These are phyloP conservation scores for Heterotrichella gracilis DNA, from an alignment of 352 stramenopile genomes.

Conservation along the genomic window DNA sequence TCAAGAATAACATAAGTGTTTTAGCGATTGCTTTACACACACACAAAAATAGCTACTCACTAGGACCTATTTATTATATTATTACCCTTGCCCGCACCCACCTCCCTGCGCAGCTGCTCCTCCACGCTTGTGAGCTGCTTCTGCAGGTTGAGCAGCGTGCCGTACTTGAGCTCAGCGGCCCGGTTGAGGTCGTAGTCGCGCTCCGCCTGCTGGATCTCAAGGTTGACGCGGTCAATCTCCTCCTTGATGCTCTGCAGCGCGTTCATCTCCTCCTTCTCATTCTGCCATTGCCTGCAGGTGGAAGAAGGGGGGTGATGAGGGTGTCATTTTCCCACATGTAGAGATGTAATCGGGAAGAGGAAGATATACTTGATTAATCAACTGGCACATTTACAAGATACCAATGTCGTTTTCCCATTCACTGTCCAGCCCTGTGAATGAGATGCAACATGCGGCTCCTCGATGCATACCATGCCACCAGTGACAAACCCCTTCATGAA, in stretches of 20 bases:
- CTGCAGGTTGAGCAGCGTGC: slow-evolving; percentile 57
- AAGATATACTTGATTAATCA: too few species aligned
- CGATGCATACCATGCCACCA: too few species aligned
- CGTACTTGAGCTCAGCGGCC: slow-evolving; percentile 75
- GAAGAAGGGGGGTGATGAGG: too few species aligned
- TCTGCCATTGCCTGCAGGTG: too few species aligned
- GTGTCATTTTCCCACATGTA: too few species aligned
- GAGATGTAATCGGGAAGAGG: too few species aligned
- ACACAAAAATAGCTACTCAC: neutral
- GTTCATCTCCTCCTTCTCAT: slow-evolving; percentile 53
- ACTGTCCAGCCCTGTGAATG: too few species aligned
- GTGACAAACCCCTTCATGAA: too few species aligned
- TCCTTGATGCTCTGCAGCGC: slow-evolving; percentile 57
- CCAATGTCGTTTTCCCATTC: too few species aligned
- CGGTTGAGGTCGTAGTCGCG: slow-evolving; percentile 62
- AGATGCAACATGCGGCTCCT: too few species aligned
- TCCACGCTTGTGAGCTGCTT: slow-evolving; percentile 34
- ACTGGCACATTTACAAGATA: too few species aligned
- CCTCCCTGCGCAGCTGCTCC: slow-evolving; percentile 27
- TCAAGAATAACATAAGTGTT: neutral
- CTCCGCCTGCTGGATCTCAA: slow-evolving; percentile 61
- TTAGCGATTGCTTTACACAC: neutral
- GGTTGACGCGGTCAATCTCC: slow-evolving; percentile 49
- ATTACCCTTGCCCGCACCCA: slow-evolving; percentile 21
- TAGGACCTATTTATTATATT: neutral